phyloP scores from a whole-genome alignment of 164 flowering plant species.

The Pachysandra terminalis region DNA sequence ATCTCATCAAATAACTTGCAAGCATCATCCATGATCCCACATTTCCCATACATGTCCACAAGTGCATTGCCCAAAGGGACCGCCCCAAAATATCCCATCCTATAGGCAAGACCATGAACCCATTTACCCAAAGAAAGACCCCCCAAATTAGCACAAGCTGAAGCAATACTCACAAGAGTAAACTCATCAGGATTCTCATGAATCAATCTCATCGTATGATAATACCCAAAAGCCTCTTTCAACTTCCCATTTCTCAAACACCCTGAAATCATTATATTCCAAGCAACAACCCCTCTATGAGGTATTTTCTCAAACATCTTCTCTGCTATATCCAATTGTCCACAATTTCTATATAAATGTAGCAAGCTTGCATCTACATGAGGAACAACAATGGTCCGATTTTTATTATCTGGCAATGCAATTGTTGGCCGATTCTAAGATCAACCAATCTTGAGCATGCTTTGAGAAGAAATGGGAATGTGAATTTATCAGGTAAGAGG shows the following conservation, averaged over 20 bases:
- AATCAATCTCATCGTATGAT: conserved; percentile 8
- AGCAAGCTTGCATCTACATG: conserved; percentile 14
- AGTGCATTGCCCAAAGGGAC: conserved; percentile 20
- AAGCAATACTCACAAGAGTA: conserved; percentile 16
- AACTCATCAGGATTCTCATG: conserved; percentile 12
- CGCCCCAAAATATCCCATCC: conserved; percentile 14
- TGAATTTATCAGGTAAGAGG: conserved; percentile 14
- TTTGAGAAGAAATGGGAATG: conserved; percentile 21
- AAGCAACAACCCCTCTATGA: conserved; percentile 11
- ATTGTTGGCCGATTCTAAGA: conserved; percentile 13
- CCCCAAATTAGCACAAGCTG: conserved; percentile 22
- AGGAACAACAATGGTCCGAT: background rate
- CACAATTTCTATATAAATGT: conserved; percentile 17
- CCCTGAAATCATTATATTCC: conserved; percentile 24
- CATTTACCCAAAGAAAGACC: conserved; percentile 17
- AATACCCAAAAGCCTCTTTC: conserved; percentile 9
- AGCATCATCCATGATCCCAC: conserved; percentile 17
- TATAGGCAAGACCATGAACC: conserved; percentile 17
- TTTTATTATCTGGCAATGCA: conserved; percentile 16
- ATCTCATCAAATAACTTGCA: conserved; percentile 18
- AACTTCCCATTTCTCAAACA: conserved; percentile 14
- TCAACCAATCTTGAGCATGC: conserved; percentile 19
- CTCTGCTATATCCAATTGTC: conserved; percentile 2
- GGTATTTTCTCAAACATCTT: conserved; percentile 13
- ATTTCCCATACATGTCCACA: conserved; percentile 23